A percentile compares a stretch with the other conserved stretches of the same genome.
These are phyloP conservation scores for Arthrobotrys entomopaga DNA, from an alignment of 2,329 filamentous ascomycete species.

Conservation along the genomic window DNA sequence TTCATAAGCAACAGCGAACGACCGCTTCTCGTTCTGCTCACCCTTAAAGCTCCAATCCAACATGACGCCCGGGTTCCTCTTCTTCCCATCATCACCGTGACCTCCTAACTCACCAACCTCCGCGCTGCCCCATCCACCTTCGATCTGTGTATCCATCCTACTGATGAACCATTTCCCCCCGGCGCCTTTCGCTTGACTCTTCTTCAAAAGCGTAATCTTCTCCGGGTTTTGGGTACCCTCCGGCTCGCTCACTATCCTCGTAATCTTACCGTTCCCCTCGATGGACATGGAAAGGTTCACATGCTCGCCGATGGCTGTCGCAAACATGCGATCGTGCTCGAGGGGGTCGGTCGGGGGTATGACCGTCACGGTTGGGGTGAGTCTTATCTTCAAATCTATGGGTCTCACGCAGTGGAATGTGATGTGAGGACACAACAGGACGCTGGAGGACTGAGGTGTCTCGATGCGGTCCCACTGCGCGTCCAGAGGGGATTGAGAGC, in stretches of 20 bases:
- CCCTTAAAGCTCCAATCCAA: slow-evolving; percentile 54
- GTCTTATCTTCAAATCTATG: slow-evolving; percentile 48
- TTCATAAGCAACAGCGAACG: slow-evolving; percentile 55
- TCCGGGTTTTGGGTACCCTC: slow-evolving; percentile 44
- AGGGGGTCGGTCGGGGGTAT: slow-evolving; percentile 48
- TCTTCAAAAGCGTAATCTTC: slow-evolving; percentile 50
- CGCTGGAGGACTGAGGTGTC: slow-evolving; percentile 42
- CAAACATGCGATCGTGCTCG: slow-evolving; percentile 54
- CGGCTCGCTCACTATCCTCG: slow-evolving; percentile 51
- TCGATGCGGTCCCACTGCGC: slow-evolving; percentile 53
- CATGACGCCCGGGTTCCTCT: slow-evolving; percentile 52
- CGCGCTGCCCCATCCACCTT: slow-evolving; percentile 51
- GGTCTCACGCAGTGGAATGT: slow-evolving; percentile 54
- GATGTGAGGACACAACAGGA: slow-evolving; percentile 54
- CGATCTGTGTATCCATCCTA: slow-evolving; percentile 51
- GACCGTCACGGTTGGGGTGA: slow-evolving; percentile 52
- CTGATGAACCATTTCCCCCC: slow-evolving; percentile 54
- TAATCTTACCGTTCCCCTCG: slow-evolving; percentile 54
- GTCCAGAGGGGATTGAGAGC: slow-evolving; percentile 51
- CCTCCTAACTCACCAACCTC: slow-evolving; percentile 51
- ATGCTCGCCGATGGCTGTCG: slow-evolving; percentile 53
- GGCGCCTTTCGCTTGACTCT: slow-evolving; percentile 49
- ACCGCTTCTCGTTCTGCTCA: slow-evolving; percentile 56
- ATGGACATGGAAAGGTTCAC: slow-evolving; percentile 54
- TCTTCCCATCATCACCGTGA: slow-evolving; percentile 51